Evolutionary conservation across 371 early-diverging fungal species (phyloP).

Genomic region (Zopfochytrium polystomum): DNA sequence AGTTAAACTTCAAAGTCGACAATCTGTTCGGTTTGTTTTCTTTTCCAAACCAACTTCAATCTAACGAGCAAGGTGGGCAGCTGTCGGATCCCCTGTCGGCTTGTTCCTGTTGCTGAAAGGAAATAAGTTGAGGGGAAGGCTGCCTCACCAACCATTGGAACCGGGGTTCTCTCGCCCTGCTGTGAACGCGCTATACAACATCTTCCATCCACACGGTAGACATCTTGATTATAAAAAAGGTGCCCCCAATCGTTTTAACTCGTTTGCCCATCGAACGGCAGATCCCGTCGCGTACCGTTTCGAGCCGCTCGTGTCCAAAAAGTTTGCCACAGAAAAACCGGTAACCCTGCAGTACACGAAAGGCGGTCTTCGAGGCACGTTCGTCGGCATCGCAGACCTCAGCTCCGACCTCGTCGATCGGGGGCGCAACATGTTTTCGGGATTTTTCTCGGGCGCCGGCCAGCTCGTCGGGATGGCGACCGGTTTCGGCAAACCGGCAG

Average conservation of each 20-base stretch:
- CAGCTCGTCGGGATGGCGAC: not conserved
- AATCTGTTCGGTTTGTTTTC: constrained; percentile 37
- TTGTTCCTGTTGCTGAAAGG: constrained; percentile 73
- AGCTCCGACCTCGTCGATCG: constrained; percentile 66
- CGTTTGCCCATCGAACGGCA: constrained; percentile 22
- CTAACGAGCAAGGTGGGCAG: constrained; percentile 31
- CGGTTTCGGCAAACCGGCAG: constrained; percentile 1
- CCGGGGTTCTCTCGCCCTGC: constrained; percentile 44
- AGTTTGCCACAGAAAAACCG: constrained; percentile 58
- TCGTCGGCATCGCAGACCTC: constrained; percentile 46
- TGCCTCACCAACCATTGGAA: constrained; percentile 28
- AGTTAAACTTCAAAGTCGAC: constrained; percentile 44
- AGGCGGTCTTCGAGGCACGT: constrained; percentile 65
- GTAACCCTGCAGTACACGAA: constrained; percentile 75
- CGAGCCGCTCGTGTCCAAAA: constrained; percentile 65
- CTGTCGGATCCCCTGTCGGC: constrained; percentile 74
- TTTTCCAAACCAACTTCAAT: not conserved
- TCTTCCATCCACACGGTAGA: constrained; percentile 61
- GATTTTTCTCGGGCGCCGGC: constrained; percentile 41
- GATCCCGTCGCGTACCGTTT: constrained; percentile 66
- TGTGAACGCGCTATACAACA: constrained; percentile 72
- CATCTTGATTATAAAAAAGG: not conserved
- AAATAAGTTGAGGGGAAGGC: constrained; percentile 41
- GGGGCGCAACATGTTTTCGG: constrained; percentile 68
- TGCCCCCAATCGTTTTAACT: not conserved